Base-by-base conservation (phyloP, 73 alveolate species). In the Symbiodinium natans region DNA sequence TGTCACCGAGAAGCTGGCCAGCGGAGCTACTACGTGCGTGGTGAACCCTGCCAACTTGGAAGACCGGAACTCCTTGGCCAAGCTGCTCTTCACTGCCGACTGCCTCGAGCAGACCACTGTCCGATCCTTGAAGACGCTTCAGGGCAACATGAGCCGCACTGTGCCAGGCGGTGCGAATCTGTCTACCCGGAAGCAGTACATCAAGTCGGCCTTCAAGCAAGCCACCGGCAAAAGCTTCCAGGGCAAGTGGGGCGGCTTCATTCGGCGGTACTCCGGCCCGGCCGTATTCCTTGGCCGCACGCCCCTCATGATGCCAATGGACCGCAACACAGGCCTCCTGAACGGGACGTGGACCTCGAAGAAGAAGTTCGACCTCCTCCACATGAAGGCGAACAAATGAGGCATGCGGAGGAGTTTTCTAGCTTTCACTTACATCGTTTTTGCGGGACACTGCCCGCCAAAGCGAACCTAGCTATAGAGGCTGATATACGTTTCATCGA, bases 61-160 rank as follows among this genome's bases (percentile, higher is more conserved):
- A 92, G 98, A 92, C 33, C 98, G 98, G 48, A 92, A 92, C 98
- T 92, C 98, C n/a, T 48, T 92, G 89, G 98, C 98, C 40, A 92
- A 92, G 98, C 95, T 56, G 86, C 85, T 88, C 48, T 88, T 88
- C 95, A 88, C 68, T 13, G 5, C 95, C 21, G 95, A 88, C 33
- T 88, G 95, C 86, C 74, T 88, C 10, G 95, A 88, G 31, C 59
- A 56, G 46, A 80, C 86, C 5, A 88, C 86, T 1, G 86, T 88
- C 68, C 68, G 71, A 73, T 83, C 68, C 71, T 59, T 88, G 86
- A 88, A 88, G 95, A 63, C 73, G 43, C 85, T 52, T 27, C 95
- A 63, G 21, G 48, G 34, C 48, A 63, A 59, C 46, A 52, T 88
- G 84, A 63, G 59, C 68, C 71, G 71, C 84, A 59, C 31, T 27